phyloP scores from a whole-genome alignment of 2,329 filamentous ascomycete genomes.

The Beauveria sp. region DNA sequence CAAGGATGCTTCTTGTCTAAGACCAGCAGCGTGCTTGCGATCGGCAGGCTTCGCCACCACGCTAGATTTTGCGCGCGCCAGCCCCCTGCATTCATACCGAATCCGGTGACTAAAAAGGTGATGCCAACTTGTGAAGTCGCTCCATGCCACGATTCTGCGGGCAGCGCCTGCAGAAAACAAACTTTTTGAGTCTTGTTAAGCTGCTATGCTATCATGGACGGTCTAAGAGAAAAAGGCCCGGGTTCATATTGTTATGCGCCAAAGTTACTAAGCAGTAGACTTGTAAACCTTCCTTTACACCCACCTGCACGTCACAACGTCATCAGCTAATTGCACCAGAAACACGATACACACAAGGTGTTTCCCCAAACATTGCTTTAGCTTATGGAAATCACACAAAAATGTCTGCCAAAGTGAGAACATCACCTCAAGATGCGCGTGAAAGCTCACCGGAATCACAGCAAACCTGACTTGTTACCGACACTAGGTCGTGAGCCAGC shows the following conservation, averaged over 20 bases:
- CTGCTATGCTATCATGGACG: too few relatives aligned
- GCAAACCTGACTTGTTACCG: not conserved
- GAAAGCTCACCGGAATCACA: not conserved
- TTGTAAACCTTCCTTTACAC: not conserved
- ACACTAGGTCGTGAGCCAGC: slow-evolving; percentile 23
- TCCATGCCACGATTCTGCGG: too few relatives aligned
- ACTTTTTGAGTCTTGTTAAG: too few relatives aligned
- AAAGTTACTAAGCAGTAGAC: not conserved
- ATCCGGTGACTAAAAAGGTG: not conserved
- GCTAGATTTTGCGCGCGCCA: not conserved
- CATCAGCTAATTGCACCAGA: too few relatives aligned
- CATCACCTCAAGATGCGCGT: not conserved
- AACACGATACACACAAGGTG: too few relatives aligned
- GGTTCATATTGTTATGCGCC: not conserved
- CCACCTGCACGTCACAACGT: too few relatives aligned
- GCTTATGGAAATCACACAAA: too few relatives aligned
- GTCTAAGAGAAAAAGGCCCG: not conserved
- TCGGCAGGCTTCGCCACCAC: not conserved
- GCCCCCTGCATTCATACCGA: not conserved
- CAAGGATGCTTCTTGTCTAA: not conserved
- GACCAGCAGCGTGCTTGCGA: not conserved
- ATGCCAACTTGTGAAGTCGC: too few relatives aligned
- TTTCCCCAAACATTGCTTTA: too few relatives aligned
- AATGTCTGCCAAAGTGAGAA: slow-evolving; percentile 16
- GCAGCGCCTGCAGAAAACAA: not conserved